phyloP scores from a whole-genome alignment of 2,329 filamentous ascomycete genomes.

The Nigrospora osmanthi region DNA sequence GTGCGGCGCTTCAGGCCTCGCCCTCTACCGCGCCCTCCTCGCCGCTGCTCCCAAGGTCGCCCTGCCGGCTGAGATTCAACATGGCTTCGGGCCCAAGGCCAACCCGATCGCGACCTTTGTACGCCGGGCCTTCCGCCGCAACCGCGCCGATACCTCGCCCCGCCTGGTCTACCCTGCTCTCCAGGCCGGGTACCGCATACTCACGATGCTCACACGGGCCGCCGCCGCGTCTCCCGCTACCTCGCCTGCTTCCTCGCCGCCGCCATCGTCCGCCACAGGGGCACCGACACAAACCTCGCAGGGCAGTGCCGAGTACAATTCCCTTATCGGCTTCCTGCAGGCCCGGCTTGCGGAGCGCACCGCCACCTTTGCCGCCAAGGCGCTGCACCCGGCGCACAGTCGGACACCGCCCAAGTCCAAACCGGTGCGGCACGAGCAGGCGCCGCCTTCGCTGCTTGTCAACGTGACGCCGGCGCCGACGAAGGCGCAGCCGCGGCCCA shows the following conservation, averaged over 20 bases:
- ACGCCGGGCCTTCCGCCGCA: slow-evolving; percentile 53
- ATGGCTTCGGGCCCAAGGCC: slow-evolving; percentile 15
- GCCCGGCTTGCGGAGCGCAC: slow-evolving; percentile 23
- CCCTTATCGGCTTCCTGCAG: slow-evolving; percentile 33
- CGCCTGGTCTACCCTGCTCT: slow-evolving; percentile 56
- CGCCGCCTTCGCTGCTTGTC: slow-evolving; percentile 21
- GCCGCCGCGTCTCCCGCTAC: not conserved
- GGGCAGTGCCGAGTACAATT: slow-evolving; percentile 28
- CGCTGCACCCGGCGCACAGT: slow-evolving; percentile 6
- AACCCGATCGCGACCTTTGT: slow-evolving; percentile 50
- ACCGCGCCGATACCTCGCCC: slow-evolving; percentile 48
- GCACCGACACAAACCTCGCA: not conserved
- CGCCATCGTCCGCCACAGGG: not conserved
- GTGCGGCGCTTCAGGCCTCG: slow-evolving; percentile 41
- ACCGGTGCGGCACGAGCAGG: slow-evolving; percentile 9
- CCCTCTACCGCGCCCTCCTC: slow-evolving; percentile 65
- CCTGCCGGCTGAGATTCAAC: slow-evolving; percentile 38
- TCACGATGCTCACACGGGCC: slow-evolving; percentile 12
- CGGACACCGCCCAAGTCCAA: slow-evolving; percentile 7
- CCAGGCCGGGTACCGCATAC: slow-evolving; percentile 51
- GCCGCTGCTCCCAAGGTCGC: slow-evolving; percentile 45
- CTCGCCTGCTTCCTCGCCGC: not conserved
- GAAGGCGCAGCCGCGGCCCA: slow-evolving; percentile 24
- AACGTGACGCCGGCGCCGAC: slow-evolving; percentile 18
- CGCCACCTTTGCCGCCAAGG: slow-evolving; percentile 14